A percentile compares a stretch with the other conserved stretches of the same genome.
These are phyloP conservation scores for Pythium pyrilobum DNA, from an alignment of 352 stramenopile genomes.

Conservation along the genomic window DNA sequence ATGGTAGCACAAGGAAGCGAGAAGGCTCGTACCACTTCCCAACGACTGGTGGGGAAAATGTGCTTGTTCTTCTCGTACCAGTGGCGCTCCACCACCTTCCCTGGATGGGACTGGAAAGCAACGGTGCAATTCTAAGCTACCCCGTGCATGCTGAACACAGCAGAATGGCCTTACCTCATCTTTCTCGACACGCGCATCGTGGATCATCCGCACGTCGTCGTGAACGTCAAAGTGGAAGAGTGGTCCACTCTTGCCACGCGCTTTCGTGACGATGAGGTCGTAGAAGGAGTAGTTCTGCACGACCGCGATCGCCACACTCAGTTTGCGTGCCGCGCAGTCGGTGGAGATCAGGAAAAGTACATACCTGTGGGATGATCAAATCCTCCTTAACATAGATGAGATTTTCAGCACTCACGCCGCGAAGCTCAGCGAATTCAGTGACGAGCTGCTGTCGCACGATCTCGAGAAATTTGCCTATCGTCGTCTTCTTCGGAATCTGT, in stretches of 20 bases:
- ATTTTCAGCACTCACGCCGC: conserved; percentile 88
- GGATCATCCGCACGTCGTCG: conserved; percentile 87
- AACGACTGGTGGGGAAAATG: conserved; percentile 98
- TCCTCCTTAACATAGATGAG: conserved; percentile 99
- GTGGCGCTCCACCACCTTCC: conserved; percentile 95
- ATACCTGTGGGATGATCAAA: conserved; percentile 95
- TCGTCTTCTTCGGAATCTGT: conserved; percentile 89
- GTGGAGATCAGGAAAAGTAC: conserved; percentile 2
- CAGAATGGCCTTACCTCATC: conserved; percentile 91
- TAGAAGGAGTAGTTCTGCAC: conserved; percentile 98
- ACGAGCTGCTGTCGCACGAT: conserved; percentile 87
- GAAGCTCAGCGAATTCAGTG: conserved; percentile 92
- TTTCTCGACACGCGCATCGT: conserved; percentile 95
- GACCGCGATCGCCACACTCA: background rate
- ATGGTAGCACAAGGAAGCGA: background rate
- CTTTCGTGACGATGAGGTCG: conserved; percentile 97
- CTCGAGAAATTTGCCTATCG: conserved; percentile 86
- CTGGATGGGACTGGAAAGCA: conserved; percentile 85
- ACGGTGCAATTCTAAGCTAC: background rate
- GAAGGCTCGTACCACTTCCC: conserved; percentile 85
- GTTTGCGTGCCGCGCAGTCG: background rate
- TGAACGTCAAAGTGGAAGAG: conserved; percentile 98
- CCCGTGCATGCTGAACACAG: too few relatives aligned
- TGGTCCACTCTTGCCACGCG: conserved; percentile 95
- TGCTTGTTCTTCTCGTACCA: conserved; percentile 99